Base-by-base conservation (phyloP, 2,329 filamentous ascomycete species). In the Chaetomium olivaceum region DNA sequence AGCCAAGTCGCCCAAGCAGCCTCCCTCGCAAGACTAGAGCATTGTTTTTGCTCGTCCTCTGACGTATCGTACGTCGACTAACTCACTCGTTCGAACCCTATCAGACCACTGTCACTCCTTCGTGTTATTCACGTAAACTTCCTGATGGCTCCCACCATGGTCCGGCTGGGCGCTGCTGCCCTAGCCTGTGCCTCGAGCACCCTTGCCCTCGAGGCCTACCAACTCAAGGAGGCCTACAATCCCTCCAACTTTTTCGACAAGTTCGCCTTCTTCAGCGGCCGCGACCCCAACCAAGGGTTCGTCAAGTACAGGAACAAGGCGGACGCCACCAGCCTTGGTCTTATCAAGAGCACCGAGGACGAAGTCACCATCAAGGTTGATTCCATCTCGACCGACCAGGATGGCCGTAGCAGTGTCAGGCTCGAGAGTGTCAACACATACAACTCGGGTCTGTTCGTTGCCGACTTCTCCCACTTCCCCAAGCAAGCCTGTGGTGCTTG, bases 381-480 rank as follows among this genome's bases (percentile, higher is more conserved):
- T 66, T 62, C 72, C 63, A 72, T 63, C 3, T 69, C 72, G 12
- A 73, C 75, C 3, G 70, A 67, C 7, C 54, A 58, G 58, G 63
- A 61, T 7, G 72, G 75, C 51, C 79, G 84, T 23, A 77, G 77
- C 68, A 90, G 87, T 70, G 85, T 93, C 33, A 83, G 90, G 46
- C 75, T 93, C 19, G 84, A 87, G 67, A 90, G 88, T 74, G 87
- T 82, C 65, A 81, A 82, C 58, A 74, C 77, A 7, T 93, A 89
- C 78, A 85, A 82, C 68, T 81, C 87, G 64, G 90, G 88, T 29
- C 84, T 92, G 31, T 84, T 92, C 72, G 85, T 93, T 52, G 80
- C 89, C 54, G 87, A 91, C 73, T 85, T 92, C 69, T 81, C 79
- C 16, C 89, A 92, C 72, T 87, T 93, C 78, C 90, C 90, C 33